Evolutionary conservation across 768 basidiomycete species (phyloP), one percentile per base, ranked within the genome.

Genomic region (Leccinum rimulosum): DNA sequence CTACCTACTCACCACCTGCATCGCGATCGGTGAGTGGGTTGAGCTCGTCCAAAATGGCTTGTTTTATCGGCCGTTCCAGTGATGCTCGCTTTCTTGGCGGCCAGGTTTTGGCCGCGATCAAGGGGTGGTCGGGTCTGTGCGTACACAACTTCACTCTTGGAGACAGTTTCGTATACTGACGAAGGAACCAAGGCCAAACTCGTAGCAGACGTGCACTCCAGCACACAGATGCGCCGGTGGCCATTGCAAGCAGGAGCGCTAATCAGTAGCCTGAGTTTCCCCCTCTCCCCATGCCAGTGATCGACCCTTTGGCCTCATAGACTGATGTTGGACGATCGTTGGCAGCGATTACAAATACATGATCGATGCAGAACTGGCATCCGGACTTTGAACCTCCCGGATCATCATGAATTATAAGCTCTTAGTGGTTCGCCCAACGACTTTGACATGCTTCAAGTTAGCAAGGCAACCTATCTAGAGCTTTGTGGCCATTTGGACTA

Each of bases 1-100:
- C 35, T 3, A 38, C 9, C 14, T 40, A 17, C 25, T 38, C 9
- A 3, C 10, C 11, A 19, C 36, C 22, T 48, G 25, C 14, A 5
- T 59, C 33, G 45, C 19, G 19, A 55, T 64, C 10, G 17, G 62
- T 63, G 54, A 49, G 62, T 17, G 43, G 8, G 7, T 7, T 14
- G 3, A 6, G 3, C 11, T 12, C 14, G 11, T 45, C 17, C 15
- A 10, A 1, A 25, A 40, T 14, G n/a, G 4, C 25, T 2, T 1
- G 0, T 43, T 31, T 47, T 47, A 47, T 12, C 17, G 17, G 6
- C 43, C 48, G 22, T 48, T 38, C 3, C 22, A 60, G 63, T 56
- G 4, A 19, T 49, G 1, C 28, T 64, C 8, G 43, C 58, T 25
- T 30, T 60, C 27, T 19, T 56, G 8, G 49, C 50, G 6, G 22